Base-by-base conservation (phyloP, 2,329 filamentous ascomycete species). In the Aspergillus sp. region DNA sequence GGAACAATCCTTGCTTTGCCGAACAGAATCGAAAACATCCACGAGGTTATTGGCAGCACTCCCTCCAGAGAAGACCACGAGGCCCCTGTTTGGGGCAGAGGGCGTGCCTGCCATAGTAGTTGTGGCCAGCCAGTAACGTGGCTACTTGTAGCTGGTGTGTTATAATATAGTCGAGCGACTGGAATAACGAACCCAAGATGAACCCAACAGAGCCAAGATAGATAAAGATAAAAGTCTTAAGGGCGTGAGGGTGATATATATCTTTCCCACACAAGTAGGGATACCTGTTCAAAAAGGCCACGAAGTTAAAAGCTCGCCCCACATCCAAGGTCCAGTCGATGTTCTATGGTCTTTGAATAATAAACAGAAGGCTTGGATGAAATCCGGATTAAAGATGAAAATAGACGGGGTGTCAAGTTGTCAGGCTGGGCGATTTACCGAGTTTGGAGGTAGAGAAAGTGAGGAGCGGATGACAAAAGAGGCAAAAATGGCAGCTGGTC, bases 31-130 rank as follows among this genome's bases (percentile, higher is more conserved):
- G 75, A 97, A 97, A 11, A 96, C 90, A 71, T 97, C 93, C 41
- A 97, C 93, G 5, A 97, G 83, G 68, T 84, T 96, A 71, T 97
- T 98, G 5, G 93, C 92, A n/a, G 93, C 93, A 64, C 91, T 96
- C 53, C 93, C 93, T 39, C 92, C 92, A 0, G 92, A 96, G 74
- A 97, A 95, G 50, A 96, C 88, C 20, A 93, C 90, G 57, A 96
- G 87, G 58, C 87, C 87, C 59, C 74, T 66, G 42, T 74, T 75
- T 2, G 64, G 53, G 15, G 55, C 30, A 5, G 64, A 36, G 39
- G 63, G 32, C 26, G 53, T 51, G 7, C 50, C 54, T 38, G 59
- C 48, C 59, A 64, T 64, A 8, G 26, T 30, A 30, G 26, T 11
- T 30, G 9, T 30, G 26, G 26, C 26, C 8, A 11, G 26, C 26